A percentile compares a stretch with the other conserved stretches of the same genome.
phyloP scores from a whole-genome alignment of 371 early-diverging fungal genomes.

The Apophysomyces trapeziformis region DNA sequence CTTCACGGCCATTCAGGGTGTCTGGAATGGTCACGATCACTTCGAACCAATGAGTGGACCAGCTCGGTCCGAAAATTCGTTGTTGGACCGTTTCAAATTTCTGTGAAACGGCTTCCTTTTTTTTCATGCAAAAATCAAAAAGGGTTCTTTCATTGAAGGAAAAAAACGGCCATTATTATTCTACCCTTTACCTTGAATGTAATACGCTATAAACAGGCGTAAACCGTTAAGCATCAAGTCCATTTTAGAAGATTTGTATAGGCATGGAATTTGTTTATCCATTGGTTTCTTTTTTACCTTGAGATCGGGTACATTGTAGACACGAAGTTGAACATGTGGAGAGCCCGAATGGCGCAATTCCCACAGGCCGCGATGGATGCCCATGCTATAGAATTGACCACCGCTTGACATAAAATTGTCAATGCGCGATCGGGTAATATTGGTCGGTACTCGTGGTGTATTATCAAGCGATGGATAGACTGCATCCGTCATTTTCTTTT shows the following conservation, averaged over 20 bases:
- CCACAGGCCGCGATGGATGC: constrained; percentile 49
- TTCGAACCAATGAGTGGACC: constrained; percentile 93
- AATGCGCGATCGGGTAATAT: constrained; percentile 44
- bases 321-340: constrained; percentile 44
- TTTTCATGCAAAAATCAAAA: constrained; percentile 10
- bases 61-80: constrained; percentile 54
- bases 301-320: constrained; percentile 80
- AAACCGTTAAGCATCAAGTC: background rate
- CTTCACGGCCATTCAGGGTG: constrained; percentile 65
- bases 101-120: constrained; percentile 48
- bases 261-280: too few species aligned
- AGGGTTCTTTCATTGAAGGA: background rate
- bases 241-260: background rate
- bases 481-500: background rate
- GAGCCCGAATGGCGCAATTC: constrained; percentile 28
- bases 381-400: constrained; percentile 54
- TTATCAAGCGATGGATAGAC: constrained; percentile 34
- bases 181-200: constrained; percentile 37
- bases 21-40: constrained; percentile 69
- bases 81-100: constrained; percentile 34
- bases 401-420: constrained; percentile 44
- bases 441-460: constrained; percentile 43
- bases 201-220: constrained; percentile 33
- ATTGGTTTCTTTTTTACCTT: constrained; percentile 39
- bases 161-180: background rate